Base-by-base conservation (phyloP, 257 asterid genomes). In the Fraxinus quadrangulata region DNA sequence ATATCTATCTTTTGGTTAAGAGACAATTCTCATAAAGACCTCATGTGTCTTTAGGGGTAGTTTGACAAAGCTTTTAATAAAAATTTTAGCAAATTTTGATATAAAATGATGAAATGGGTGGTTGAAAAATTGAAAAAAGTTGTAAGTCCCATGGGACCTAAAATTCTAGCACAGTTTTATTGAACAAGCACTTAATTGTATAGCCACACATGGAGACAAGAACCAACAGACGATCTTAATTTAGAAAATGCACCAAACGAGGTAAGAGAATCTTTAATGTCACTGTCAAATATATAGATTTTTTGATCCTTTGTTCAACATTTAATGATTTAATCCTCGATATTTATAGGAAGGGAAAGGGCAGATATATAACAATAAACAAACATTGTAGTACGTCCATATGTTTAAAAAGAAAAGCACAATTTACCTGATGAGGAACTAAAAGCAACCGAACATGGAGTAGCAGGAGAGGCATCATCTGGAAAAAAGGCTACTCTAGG, bases 341-440 rank as follows among this genome's bases (percentile, higher is more conserved):
- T 26, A 23, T 63, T 63, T 10, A 63, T 63, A 24, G 0, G 13
- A 59, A 59, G 34, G 33, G 36, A 26, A 63, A 26, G 17, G 7
- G n/a, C 17, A 24, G 36, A 63, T 63, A 11, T 13, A 26, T 8
- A 24, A 26, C 21, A 26, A 63, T 23, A 63, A 23, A 23, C 7
- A 26, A 26, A 26, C 19, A 26, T 21, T 21, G 33, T 9, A 16
- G 33, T 11, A 63, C 2, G 8, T 26, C 24, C 66, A 56, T 0
- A 11, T 26, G 34, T 63, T 24, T 13, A 12, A 9, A 11, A 6
- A 11, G 33, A 26, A 59, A 63, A 24, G 69, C 34, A 49, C 40
- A 77, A 26, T 75, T 80, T 89, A 96, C 99, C 99, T 80, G 97
- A 94, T 0, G 97, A 93, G 76, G 94, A 90, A 84, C 98, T 92